Conservation (phyloP, 805 yeast genomes). For the Candida qinlingensis region DNA sequence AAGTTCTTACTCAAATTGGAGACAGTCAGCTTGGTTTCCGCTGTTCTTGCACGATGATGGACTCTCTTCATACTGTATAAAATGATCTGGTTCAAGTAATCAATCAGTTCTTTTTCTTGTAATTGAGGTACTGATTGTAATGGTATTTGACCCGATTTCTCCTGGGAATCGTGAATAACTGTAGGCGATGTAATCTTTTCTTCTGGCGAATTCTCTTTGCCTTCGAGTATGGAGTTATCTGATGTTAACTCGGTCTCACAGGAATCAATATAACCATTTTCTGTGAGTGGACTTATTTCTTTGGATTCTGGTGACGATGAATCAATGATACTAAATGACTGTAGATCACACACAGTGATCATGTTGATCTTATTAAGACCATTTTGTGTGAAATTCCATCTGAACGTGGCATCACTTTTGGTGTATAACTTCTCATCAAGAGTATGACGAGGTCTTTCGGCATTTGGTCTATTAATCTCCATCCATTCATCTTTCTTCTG, state of each 20-base stretch:
- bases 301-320: constrained; percentile 12
- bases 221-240: constrained; percentile 3
- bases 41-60: constrained; percentile 45
- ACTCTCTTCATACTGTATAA: constrained; percentile 43
- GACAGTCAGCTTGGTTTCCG: constrained; percentile 43
- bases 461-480: constrained; percentile 25
- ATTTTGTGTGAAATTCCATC: constrained; percentile 21
- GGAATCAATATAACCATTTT: constrained; percentile 7
- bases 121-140: not conserved
- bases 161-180: constrained; percentile 1
- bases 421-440: constrained; percentile 27
- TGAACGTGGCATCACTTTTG: constrained; percentile 19
- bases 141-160: not conserved
- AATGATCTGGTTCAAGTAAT: constrained; percentile 38
- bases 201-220: not conserved
- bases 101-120: constrained; percentile 15
- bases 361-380: not conserved
- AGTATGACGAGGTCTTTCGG: constrained; percentile 34
- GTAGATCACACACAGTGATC: constrained; percentile 5
- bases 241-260: constrained; percentile 21
- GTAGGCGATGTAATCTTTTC: not conserved
- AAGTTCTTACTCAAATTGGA: constrained; percentile 36
- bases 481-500: constrained; percentile 35
- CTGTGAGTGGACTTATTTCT: constrained; percentile 13
- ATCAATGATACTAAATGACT: not conserved